phyloP scores from a whole-genome alignment of 148 eudicot genomes.

The Nepenthes mirabilis region DNA sequence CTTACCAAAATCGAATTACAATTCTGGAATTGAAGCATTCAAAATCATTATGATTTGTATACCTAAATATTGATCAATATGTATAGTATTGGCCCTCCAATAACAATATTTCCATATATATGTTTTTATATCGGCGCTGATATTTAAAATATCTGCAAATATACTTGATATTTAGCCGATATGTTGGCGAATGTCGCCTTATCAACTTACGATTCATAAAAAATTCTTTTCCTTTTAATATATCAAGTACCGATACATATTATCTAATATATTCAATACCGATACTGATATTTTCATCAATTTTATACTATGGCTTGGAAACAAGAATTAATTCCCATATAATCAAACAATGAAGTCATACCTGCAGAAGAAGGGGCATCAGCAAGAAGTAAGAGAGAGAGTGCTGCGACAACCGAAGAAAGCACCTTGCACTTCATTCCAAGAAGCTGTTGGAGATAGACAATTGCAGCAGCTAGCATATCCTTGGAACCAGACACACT shows the following conservation, averaged over 20 bases:
- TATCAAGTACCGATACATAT: no score
- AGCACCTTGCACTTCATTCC: conserved; percentile 35
- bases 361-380: conserved; percentile 32
- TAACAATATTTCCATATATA: no score
- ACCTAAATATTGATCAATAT: no score
- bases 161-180: no score
- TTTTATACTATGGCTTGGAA: neutral
- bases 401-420: conserved; percentile 61
- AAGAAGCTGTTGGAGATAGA: conserved; percentile 52
- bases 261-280: no score
- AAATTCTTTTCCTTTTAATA: no score
- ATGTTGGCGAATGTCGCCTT: no score
- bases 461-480: conserved; percentile 38
- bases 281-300: no score
- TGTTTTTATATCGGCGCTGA: no score
- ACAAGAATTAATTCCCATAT: neutral
- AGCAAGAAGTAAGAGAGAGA: conserved; percentile 43
- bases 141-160: no score
- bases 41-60: neutral
- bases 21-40: neutral
- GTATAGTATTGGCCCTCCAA: no score
- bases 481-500: conserved; percentile 24
- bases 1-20: neutral
- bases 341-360: conserved; percentile 5
- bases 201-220: no score